A percentile compares a stretch with the other conserved stretches of the same genome.
Conservation (phyloP, 805 yeast genomes). For the Saccharomycopsis selenospora region DNA sequence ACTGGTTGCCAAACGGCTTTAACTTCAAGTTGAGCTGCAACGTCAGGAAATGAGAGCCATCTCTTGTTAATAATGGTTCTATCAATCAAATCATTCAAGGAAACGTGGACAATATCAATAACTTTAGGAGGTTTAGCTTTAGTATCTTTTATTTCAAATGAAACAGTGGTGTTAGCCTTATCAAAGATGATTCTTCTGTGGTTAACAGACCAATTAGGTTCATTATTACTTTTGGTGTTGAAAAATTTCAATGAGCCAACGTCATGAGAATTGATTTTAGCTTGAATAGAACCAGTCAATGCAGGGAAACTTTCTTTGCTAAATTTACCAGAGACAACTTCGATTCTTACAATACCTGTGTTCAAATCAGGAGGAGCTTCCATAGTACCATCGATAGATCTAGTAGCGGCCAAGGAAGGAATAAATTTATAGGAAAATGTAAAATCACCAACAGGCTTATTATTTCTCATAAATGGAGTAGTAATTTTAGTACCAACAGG, state of each 20-base stretch:
- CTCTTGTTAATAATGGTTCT: constrained; percentile 69
- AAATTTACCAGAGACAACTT: constrained; percentile 36
- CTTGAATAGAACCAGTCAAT: constrained; percentile 60
- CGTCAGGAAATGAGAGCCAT: constrained; percentile 66
- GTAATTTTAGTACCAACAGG: constrained; percentile 42
- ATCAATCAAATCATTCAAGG: constrained; percentile 62
- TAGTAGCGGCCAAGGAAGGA: constrained; percentile 60
- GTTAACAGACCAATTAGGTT: constrained; percentile 58
- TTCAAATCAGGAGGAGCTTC: constrained; percentile 87
- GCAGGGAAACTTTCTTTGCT: constrained; percentile 37
- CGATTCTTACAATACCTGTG: constrained; percentile 81
- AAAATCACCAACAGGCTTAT: constrained; percentile 74
- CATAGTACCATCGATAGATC: constrained; percentile 67
- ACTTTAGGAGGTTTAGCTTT: constrained; percentile 40
- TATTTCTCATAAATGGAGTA: constrained; percentile 66
- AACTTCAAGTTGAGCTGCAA: constrained; percentile 66
- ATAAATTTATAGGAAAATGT: constrained; percentile 63
- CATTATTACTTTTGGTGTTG: constrained; percentile 46
- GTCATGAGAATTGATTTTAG: constrained; percentile 56
- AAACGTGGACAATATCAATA: constrained; percentile 52
- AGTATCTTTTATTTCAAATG: constrained; percentile 58
- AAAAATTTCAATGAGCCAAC: constrained; percentile 47
- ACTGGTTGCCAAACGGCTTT: constrained; percentile 84
- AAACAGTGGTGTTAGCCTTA: constrained; percentile 62
- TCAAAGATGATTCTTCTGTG: constrained; percentile 66